Conservation (phyloP, 2,329 filamentous ascomycete genomes). For the Immersiporthe knoxdaviesiana region DNA sequence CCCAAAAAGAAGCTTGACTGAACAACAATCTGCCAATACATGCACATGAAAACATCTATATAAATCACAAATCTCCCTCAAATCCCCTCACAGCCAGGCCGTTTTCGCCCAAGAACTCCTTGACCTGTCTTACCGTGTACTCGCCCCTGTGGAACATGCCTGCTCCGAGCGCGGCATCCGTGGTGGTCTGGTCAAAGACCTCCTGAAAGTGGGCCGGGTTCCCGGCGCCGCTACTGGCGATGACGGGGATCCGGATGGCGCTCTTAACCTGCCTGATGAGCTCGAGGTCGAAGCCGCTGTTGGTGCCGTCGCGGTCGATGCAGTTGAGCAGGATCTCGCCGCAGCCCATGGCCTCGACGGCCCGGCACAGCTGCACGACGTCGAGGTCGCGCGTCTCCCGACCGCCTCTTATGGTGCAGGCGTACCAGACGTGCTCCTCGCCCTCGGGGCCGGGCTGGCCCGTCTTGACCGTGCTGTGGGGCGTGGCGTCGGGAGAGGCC, state of each 20-base stretch:
- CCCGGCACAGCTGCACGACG: constrained; percentile 82
- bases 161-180: constrained; percentile 91
- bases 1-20: not conserved
- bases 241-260: constrained; percentile 89
- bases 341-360: constrained; percentile 93
- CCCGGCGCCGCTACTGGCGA: constrained; percentile 91
- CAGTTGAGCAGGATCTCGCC: constrained; percentile 96
- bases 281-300: constrained; percentile 92
- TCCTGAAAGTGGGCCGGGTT: constrained; percentile 86
- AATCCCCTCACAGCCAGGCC: constrained; percentile 80
- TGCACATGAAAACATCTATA: too few species aligned
- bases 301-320: constrained; percentile 95
- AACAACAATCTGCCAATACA: not conserved
- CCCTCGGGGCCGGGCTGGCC: constrained; percentile 71
- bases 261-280: constrained; percentile 85
- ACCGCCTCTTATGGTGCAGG: constrained; percentile 94
- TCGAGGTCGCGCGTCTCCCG: constrained; percentile 93
- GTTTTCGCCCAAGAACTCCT: constrained; percentile 73
- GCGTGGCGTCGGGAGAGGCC: constrained; percentile 52
- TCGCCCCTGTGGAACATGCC: constrained; percentile 98
- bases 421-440: constrained; percentile 90
- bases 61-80: constrained; percentile 57
- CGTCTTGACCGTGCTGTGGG: constrained; percentile 74
- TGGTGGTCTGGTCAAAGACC: constrained; percentile 82
- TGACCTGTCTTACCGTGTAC: constrained; percentile 93